Evolutionary conservation across 805 yeast genomes (phyloP).

Genomic region (Metschnikowia baotianmanensis): DNA sequence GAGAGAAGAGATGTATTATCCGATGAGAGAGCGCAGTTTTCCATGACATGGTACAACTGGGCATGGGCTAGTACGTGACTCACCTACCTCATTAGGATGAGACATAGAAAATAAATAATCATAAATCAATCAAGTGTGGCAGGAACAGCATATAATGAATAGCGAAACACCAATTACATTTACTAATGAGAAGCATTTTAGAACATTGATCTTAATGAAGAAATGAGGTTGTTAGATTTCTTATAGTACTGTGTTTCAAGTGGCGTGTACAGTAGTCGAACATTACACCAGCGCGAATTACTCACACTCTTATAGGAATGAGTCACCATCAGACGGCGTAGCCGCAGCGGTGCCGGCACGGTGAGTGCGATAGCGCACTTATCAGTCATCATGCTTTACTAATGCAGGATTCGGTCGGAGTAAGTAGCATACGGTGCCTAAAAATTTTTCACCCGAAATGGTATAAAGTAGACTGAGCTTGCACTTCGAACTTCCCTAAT

Average conservation of each 20-base stretch:
- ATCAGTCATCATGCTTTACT: constrained; percentile 17
- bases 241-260: background rate
- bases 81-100: too few species aligned
- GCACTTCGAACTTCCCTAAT: background rate
- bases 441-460: constrained; percentile 17
- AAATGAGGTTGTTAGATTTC: background rate
- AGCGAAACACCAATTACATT: too few species aligned
- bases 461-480: constrained; percentile 11
- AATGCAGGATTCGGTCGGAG: constrained; percentile 16
- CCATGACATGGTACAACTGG: too few species aligned
- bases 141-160: too few species aligned
- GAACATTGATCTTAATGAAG: background rate
- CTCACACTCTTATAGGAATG: constrained; percentile 12
- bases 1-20: background rate
- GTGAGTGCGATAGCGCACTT: constrained; percentile 15
- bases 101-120: too few species aligned
- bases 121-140: too few species aligned
- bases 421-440: constrained; percentile 11
- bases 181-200: too few species aligned
- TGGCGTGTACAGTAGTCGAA: background rate
- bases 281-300: constrained; percentile 9
- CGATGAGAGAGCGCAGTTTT: too few species aligned
- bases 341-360: constrained; percentile 12
- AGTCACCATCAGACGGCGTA: constrained; percentile 18
- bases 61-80: too few species aligned